Evolutionary conservation across 2,329 filamentous ascomycete genomes (phyloP).

Genomic region (Exophiala aquamarina): DNA sequence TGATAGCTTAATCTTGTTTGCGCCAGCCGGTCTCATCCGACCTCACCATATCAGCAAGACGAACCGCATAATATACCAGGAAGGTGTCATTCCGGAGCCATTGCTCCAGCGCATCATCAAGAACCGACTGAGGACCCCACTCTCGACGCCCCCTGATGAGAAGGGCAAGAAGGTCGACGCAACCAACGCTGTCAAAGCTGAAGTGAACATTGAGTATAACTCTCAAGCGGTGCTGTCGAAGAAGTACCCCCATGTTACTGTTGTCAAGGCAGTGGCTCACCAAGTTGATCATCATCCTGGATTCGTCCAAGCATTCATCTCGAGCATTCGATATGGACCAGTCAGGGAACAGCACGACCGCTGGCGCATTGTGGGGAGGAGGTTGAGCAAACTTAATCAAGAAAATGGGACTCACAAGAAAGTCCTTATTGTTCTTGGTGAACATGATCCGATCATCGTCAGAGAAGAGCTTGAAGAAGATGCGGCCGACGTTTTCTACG

Average conservation of each 20-base stretch:
- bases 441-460: slow-evolving; percentile 66
- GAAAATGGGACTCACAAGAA: slow-evolving; percentile 36
- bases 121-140: slow-evolving; percentile 48
- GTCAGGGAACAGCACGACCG: slow-evolving; percentile 63
- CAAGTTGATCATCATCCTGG: slow-evolving; percentile 66
- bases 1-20: slow-evolving; percentile 70
- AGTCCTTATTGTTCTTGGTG: slow-evolving; percentile 66
- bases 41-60: slow-evolving; percentile 59
- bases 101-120: slow-evolving; percentile 55
- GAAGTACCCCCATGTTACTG: slow-evolving; percentile 53
- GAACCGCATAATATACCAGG: slow-evolving; percentile 63
- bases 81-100: slow-evolving; percentile 59
- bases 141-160: slow-evolving; percentile 33
- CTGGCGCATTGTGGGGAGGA: slow-evolving; percentile 59
- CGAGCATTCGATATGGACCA: slow-evolving; percentile 68
- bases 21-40: slow-evolving; percentile 76
- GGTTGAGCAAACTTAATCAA: slow-evolving; percentile 47
- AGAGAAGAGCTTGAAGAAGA: slow-evolving; percentile 65
- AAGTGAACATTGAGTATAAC: slow-evolving; percentile 36
- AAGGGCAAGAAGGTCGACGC: slow-evolving; percentile 38
- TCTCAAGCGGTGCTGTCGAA: slow-evolving; percentile 53
- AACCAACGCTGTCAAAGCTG: slow-evolving; percentile 43
- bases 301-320: slow-evolving; percentile 70
- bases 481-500: slow-evolving; percentile 56
- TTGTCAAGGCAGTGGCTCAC: slow-evolving; percentile 66